phyloP scores from a whole-genome alignment of 352 stramenopile genomes.

The Pythium vanterpoolii region DNA sequence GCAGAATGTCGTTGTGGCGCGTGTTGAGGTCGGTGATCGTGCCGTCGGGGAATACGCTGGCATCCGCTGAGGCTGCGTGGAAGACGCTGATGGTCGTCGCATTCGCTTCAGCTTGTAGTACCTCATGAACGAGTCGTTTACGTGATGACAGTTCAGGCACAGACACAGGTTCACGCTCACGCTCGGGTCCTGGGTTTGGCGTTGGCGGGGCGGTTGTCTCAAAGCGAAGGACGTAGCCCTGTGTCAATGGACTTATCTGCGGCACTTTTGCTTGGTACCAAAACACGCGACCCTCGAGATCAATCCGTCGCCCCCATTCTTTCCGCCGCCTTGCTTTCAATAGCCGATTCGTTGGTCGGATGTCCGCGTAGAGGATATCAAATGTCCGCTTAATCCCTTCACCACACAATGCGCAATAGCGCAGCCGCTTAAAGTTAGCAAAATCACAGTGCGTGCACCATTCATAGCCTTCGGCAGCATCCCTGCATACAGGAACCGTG shows the following conservation, averaged over 20 bases:
- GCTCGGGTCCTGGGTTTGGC: too few species aligned
- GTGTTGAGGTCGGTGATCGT: slow-evolving; percentile 3
- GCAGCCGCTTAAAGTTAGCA: slow-evolving; percentile 39
- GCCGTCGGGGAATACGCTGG: slow-evolving; percentile 19
- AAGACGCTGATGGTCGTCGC: background rate
- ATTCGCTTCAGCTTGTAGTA: background rate
- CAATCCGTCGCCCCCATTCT: slow-evolving; percentile 29
- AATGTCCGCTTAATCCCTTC: slow-evolving; percentile 19
- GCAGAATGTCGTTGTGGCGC: slow-evolving; percentile 23
- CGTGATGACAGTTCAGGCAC: background rate
- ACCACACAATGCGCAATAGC: slow-evolving; percentile 43
- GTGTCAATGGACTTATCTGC: background rate
- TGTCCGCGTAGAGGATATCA: slow-evolving; percentile 19
- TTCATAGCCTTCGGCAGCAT: slow-evolving; percentile 31
- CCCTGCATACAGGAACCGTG: slow-evolving; percentile 15
- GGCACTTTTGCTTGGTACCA: slow-evolving; percentile 28
- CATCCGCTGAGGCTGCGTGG: background rate
- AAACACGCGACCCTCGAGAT: slow-evolving; percentile 17
- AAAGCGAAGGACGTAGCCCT: slow-evolving; percentile 15
- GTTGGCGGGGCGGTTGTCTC: background rate
- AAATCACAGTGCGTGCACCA: slow-evolving; percentile 40
- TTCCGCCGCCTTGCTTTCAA: slow-evolving; percentile 16
- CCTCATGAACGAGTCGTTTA: background rate
- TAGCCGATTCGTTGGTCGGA: slow-evolving; percentile 5
- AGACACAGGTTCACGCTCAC: background rate